Percentiles rank a stretch among this genome's conserved stretches.
Evolutionary conservation across 108 stramenopile species (phyloP).

Genomic region (Cyclostephanos tholiformis): DNA sequence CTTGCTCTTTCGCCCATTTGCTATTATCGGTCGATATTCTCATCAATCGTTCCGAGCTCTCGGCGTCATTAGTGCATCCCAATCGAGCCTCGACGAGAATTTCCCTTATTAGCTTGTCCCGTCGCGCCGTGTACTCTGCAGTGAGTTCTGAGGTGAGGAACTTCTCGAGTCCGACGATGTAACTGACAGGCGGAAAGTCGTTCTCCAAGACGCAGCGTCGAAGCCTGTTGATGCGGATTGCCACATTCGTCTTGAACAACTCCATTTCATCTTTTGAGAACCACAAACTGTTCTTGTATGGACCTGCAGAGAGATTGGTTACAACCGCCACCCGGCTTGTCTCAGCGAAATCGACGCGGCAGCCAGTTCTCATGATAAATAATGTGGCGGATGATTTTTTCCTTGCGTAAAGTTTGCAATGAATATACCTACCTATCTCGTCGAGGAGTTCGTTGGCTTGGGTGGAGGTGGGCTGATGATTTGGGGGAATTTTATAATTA

Average conservation of each 20-base stretch:
- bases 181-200: neutral
- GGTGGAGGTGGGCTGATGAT: no score
- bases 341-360: conserved; percentile 5
- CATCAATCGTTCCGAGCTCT: neutral
- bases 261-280: conserved; percentile 11
- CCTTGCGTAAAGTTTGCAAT: no score
- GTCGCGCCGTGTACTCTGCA: conserved; percentile 3
- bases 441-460: no score
- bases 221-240: neutral
- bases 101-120: neutral
- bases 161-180: conserved; percentile 20
- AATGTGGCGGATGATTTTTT: no score
- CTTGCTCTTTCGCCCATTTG: conserved; percentile 13
- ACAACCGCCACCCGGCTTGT: conserved; percentile 16
- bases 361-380: neutral
- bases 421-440: no score
- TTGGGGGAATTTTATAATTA: no score
- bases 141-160: conserved; percentile 14
- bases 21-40: conserved; percentile 13
- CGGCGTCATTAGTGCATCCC: neutral
- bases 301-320: conserved; percentile 1
- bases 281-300: conserved; percentile 1
- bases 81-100: conserved; percentile 8
- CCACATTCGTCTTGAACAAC: conserved; percentile 9
- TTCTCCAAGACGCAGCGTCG: neutral